Percentiles rank a stretch among this genome's conserved stretches.
Evolutionary conservation across 306 rosid genomes (phyloP).

Genomic region (Fragaria nilgerrensis): DNA sequence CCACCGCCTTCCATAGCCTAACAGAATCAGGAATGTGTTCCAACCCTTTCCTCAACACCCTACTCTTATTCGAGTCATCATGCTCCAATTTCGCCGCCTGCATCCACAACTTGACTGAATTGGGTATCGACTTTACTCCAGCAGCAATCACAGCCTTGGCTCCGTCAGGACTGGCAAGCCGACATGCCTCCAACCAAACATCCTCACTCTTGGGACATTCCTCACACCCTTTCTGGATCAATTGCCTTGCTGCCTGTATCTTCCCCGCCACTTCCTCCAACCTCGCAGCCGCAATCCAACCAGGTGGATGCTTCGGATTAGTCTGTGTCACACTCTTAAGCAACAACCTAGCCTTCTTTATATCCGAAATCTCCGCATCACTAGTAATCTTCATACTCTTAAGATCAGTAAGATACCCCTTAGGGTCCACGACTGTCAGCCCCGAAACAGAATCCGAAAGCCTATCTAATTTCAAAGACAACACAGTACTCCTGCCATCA

Average conservation of each 20-base stretch:
- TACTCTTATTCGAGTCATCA: slow-evolving; percentile 63
- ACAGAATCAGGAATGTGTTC: slow-evolving; percentile 90
- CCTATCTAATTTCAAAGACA: slow-evolving; percentile 77
- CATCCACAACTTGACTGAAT: slow-evolving; percentile 85
- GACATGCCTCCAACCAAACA: slow-evolving; percentile 91
- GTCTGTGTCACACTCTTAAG: slow-evolving; percentile 86
- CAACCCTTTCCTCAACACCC: slow-evolving; percentile 84
- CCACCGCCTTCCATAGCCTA: slow-evolving; percentile 92
- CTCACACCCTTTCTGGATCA: slow-evolving; percentile 84
- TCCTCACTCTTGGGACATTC: slow-evolving; percentile 89
- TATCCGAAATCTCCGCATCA: slow-evolving; percentile 87
- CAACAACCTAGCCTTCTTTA: slow-evolving; percentile 76
- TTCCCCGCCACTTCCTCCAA: slow-evolving; percentile 87
- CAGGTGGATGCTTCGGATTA: slow-evolving; percentile 84
- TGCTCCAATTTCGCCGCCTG: slow-evolving; percentile 81
- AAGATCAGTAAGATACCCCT: slow-evolving; percentile 76
- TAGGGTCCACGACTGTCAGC: slow-evolving; percentile 74
- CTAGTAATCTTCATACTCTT: slow-evolving; percentile 88
- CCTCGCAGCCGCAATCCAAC: slow-evolving; percentile 93
- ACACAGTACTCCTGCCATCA: slow-evolving; percentile 85
- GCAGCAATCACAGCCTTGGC: slow-evolving; percentile 82
- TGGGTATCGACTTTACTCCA: slow-evolving; percentile 76
- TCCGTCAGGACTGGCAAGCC: slow-evolving; percentile 79
- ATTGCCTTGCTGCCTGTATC: slow-evolving; percentile 73
- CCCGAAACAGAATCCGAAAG: slow-evolving; percentile 78